Evolutionary conservation across 2,329 filamentous ascomycete species (phyloP), one percentile per base, ranked within the genome.

Genomic region (Colletotrichum chlorophyti): DNA sequence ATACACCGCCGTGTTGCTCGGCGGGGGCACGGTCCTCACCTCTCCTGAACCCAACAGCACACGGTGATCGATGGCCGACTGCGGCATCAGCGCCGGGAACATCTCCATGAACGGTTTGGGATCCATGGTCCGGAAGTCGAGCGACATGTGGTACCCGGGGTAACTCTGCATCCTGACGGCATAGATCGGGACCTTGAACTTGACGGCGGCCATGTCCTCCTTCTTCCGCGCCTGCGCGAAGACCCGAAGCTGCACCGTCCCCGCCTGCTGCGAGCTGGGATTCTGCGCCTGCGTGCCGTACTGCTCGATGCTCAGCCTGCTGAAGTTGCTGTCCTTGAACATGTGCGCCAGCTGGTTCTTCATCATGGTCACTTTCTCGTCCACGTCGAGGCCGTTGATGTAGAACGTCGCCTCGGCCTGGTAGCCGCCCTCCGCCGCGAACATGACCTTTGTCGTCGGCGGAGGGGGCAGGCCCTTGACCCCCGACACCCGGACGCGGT

Each of bases 391-490:
- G 1, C 59, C 54, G 23, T 61, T 59, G 38, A 61, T 53, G 10
- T 58, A 61, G 32, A 61, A 59, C 2, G 50, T 53, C 5, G 54
- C 53, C 61, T 83, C 73, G 2, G 72, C 72, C 64, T 82, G 76
- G 55, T 74, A 83, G 0, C 80, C 80, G 7, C 75, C 80, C 8
- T 71, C 68, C 54, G 80, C 82, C 59, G 78, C 81, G 14, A 82
- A 72, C n/a, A 79, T 79, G 6, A 80, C 70, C 62, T 83, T 83
- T 1, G 80, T 83, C 0, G 80, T 82, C 2, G 78, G 72, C 0
- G 80, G 80, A 2, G 80, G 80, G 0, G 76, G 73, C 1, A 64
- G 58, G 1, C 79, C 80, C 17, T 62, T 73, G 17, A 77, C 68
- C 0, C 78, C 77, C 1, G 69, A 73, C 0, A 82, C 69, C 10